Evolutionary conservation across 179 eudicot genomes (phyloP).

Genomic region (Corrigiola litoralis): DNA sequence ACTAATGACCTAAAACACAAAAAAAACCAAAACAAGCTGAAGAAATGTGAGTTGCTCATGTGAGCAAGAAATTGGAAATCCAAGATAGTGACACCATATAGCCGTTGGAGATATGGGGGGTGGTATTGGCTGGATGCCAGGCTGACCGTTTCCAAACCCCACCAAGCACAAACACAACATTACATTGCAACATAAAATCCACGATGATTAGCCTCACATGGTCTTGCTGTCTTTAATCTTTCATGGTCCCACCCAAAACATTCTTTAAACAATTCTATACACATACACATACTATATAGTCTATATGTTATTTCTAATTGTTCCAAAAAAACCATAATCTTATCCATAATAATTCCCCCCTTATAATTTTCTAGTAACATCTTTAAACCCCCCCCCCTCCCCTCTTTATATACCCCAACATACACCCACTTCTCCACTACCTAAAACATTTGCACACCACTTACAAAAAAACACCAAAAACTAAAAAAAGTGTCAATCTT

Average conservation of each 20-base stretch:
- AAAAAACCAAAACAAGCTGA: background rate
- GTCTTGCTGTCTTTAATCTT: conserved; percentile 16
- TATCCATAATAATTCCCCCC: conserved; percentile 16
- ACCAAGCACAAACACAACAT: background rate
- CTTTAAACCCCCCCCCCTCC: background rate
- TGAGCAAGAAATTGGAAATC: background rate
- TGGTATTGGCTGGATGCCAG: conserved; percentile 24
- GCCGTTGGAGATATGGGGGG: conserved; percentile 16
- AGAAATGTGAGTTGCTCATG: too few species aligned
- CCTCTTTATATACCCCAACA: conserved; percentile 19
- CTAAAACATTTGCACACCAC: background rate
- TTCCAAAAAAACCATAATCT: background rate
- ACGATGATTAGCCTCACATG: conserved; percentile 27
- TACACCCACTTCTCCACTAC: background rate
- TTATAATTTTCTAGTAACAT: conserved; percentile 22
- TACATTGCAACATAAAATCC: background rate
- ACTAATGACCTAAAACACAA: background rate
- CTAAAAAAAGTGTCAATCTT: background rate
- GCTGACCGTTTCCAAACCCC: background rate
- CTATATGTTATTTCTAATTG: too few species aligned
- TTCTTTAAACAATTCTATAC: too few species aligned
- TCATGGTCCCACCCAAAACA: conserved; percentile 23
- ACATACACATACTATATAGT: too few species aligned
- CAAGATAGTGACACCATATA: conserved; percentile 13
- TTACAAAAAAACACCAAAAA: background rate